phyloP scores from a whole-genome alignment of 257 asterid genomes.

The Cordia subcordata region DNA sequence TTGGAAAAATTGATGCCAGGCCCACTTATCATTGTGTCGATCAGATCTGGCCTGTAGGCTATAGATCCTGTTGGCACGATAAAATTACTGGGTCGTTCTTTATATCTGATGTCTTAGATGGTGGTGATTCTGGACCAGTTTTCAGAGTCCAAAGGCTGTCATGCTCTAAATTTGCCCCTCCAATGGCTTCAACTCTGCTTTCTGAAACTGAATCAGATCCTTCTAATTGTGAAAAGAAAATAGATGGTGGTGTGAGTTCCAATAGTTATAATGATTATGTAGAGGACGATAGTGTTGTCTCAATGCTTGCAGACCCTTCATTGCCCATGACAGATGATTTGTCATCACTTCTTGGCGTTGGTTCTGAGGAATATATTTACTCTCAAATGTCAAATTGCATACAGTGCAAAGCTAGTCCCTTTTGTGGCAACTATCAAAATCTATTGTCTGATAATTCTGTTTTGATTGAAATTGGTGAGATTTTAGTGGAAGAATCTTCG shows the following conservation, averaged over 20 bases:
- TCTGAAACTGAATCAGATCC: slow-evolving; percentile 25
- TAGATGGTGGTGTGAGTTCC: slow-evolving; percentile 22
- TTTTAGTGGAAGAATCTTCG: slow-evolving; percentile 66
- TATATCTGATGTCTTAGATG: slow-evolving; percentile 73
- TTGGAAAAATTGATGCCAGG: slow-evolving; percentile 66
- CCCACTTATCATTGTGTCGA: slow-evolving; percentile 53
- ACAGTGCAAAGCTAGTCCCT: slow-evolving; percentile 26
- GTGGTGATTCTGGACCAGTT: slow-evolving; percentile 78
- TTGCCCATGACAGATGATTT: background rate
- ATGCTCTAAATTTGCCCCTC: slow-evolving; percentile 55
- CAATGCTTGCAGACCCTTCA: background rate
- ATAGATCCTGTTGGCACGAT: slow-evolving; percentile 88
- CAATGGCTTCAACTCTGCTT: slow-evolving; percentile 49
- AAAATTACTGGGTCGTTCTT: slow-evolving; percentile 82
- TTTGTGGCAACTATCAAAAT: slow-evolving; percentile 27
- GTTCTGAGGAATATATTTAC: slow-evolving; percentile 2
- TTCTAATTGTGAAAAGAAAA: slow-evolving; percentile 29
- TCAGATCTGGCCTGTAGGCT: slow-evolving; percentile 93
- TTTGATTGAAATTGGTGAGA: slow-evolving; percentile 53
- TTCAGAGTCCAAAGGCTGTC: slow-evolving; percentile 70
- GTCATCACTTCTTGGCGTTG: background rate
- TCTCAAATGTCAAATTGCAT: slow-evolving; percentile 30
- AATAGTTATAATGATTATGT: background rate
- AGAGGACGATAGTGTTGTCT: background rate
- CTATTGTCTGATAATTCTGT: slow-evolving; percentile 21